Evolutionary conservation across 805 yeast genomes (phyloP).

Genomic region (Kodamaea sagamina): DNA sequence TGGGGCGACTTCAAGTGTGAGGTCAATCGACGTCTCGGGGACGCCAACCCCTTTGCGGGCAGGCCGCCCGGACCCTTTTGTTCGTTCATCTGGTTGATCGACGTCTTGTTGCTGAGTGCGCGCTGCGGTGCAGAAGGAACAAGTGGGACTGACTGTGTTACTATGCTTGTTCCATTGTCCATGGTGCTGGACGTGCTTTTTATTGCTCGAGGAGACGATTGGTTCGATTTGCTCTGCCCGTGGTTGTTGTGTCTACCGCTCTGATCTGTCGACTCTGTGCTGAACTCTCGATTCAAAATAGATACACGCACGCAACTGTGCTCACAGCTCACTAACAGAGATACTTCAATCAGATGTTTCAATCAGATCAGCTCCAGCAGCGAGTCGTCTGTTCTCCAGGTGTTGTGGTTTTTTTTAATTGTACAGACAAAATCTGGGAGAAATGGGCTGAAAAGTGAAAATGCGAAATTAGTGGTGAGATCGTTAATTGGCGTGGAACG

Average conservation of each 20-base stretch:
- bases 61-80: conserved; percentile 3
- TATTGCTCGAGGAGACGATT: too few relatives aligned
- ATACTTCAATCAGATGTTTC: not conserved
- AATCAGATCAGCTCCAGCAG: not conserved
- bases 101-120: conserved; percentile 9
- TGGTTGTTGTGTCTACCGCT: too few relatives aligned
- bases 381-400: conserved; percentile 1
- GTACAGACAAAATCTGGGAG: conserved; percentile 1
- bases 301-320: too few relatives aligned
- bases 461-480: not conserved
- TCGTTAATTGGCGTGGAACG: conserved; percentile 1
- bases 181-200: conserved; percentile 8
- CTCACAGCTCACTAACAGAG: too few relatives aligned
- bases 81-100: conserved; percentile 14
- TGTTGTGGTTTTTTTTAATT: conserved; percentile 3
- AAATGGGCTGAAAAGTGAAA: conserved; percentile 1
- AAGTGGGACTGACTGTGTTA: conserved; percentile 13
- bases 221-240: too few relatives aligned
- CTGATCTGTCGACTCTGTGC: too few relatives aligned
- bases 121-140: conserved; percentile 6
- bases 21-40: conserved; percentile 1
- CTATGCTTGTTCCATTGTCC: conserved; percentile 17
- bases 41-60: conserved; percentile 1
- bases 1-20: conserved; percentile 1
- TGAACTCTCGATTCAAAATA: too few relatives aligned